Base-by-base conservation (phyloP, 192 early-diverging fungal species). In the Coemansia sp. region DNA sequence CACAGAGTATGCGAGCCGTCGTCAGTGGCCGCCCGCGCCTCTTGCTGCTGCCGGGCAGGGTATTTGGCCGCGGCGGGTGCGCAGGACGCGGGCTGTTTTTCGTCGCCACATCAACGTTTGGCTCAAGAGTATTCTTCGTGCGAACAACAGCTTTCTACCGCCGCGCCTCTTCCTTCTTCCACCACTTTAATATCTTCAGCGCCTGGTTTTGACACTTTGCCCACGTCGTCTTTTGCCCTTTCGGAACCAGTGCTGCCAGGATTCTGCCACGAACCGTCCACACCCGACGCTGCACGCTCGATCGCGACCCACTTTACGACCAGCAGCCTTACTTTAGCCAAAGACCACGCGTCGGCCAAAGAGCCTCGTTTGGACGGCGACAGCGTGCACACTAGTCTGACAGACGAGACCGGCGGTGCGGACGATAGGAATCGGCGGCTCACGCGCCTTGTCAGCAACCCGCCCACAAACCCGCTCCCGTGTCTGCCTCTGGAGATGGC, bases 381-480 rank as follows among this genome's bases (percentile, higher is more conserved):
- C 24, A n/a, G 24, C 30, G 14, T 16, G 35, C 35, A 16, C 6
- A 40, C 12, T 11, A 11, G 35, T 16, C 35, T 9, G 43, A 16
- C 43, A 22, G 16, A 18, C 43, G 43, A 22, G 7, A n/a, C 19
- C 19, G 9, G 18, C 43, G 19, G 18, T 19, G 43, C 43, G 19
- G 53, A 24, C 14, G 21, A 48, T 0, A 40, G 12, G 47, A 24
- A 33, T 45, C 50, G 23, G n/a, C 64, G 28, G 14, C 60, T 60
- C 43, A 24, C 50, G 23, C 67, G 18, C 25, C 67, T 65, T 25
- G 67, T 57, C 23, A 55, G 62, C 52, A 70, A 66, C 53, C 73
- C 73, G 27, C 73, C 73, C 3, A 65, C 43, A 31, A 46, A 62
- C 18, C 73, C 73, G 6, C 59, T 77, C 4, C 73, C 73, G 18